phyloP scores from a whole-genome alignment of 208 protist species.

The Leishmania braziliensis region DNA sequence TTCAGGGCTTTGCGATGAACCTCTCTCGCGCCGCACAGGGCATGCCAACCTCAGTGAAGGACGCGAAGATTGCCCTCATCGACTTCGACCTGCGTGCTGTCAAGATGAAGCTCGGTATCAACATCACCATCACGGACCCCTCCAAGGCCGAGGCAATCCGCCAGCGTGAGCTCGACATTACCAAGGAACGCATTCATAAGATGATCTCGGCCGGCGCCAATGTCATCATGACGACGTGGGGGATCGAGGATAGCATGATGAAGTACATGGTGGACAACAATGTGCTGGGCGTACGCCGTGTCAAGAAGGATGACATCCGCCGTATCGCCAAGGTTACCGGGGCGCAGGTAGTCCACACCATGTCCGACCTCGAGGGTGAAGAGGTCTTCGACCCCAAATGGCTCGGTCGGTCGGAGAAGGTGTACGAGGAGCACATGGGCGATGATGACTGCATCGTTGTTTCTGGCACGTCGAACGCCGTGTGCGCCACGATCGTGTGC shows the following conservation, averaged over 20 bases:
- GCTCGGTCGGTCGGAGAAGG: conserved; percentile 95
- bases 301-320: conserved; percentile 96
- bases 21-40: conserved; percentile 96
- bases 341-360: conserved; percentile 93
- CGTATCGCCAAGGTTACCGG: conserved; percentile 98
- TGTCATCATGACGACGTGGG: conserved; percentile 99
- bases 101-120: conserved; percentile 97
- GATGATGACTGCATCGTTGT: conserved; percentile 98
- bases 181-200: conserved; percentile 97
- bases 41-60: conserved; percentile 96
- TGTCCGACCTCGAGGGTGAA: conserved; percentile 98
- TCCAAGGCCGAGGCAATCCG: conserved; percentile 97
- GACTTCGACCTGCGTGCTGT: conserved; percentile 98
- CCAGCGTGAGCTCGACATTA: conserved; percentile 97
- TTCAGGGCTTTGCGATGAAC: conserved; percentile 98
- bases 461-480: conserved; percentile 76
- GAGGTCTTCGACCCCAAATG: conserved; percentile 95
- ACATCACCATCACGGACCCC: conserved; percentile 98
- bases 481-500: conserved; percentile 97
- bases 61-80: conserved; percentile 98
- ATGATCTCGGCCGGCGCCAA: conserved; percentile 98
- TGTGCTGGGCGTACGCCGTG: conserved; percentile 96
- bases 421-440: conserved; percentile 96
- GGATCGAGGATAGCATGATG: conserved; percentile 98
- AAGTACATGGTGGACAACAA: conserved; percentile 99